Conservation (phyloP, 2,329 filamentous ascomycete genomes). For the Talaromyces verruculosus region DNA sequence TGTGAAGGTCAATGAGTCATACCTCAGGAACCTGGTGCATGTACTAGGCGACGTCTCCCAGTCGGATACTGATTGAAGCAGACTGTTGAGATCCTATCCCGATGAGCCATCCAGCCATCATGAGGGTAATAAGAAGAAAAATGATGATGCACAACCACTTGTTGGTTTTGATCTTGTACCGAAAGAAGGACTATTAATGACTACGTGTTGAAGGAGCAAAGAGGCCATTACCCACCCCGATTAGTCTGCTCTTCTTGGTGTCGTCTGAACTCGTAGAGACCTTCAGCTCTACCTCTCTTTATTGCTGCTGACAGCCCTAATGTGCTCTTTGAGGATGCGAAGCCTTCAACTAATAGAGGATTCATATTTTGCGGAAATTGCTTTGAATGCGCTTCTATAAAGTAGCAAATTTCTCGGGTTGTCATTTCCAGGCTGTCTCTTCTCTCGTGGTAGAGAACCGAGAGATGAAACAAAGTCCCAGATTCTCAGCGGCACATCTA, state of each 20-base stretch:
- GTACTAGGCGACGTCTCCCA: not conserved
- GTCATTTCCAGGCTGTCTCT: not conserved
- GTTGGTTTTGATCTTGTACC: not conserved
- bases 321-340: not conserved
- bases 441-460: not conserved
- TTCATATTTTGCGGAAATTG: not conserved
- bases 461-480: not conserved
- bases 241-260: not conserved
- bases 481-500: not conserved
- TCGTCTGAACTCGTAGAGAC: not conserved
- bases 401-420: not conserved
- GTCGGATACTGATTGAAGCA: not conserved
- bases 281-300: not conserved
- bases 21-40: not conserved
- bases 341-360: not conserved
- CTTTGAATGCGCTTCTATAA: not conserved
- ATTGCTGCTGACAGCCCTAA: not conserved
- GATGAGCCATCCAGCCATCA: not conserved
- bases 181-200: not conserved
- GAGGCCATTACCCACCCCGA: not conserved
- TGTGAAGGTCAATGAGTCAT: not conserved
- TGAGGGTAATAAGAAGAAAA: not conserved
- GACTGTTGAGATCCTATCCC: not conserved
- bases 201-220: not conserved
- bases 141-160: not conserved